A percentile compares a stretch with the other conserved stretches of the same genome.
These are phyloP conservation scores for Boletus rubroflammeus DNA, from an alignment of 768 basidiomycete genomes.

Conservation along the genomic window DNA sequence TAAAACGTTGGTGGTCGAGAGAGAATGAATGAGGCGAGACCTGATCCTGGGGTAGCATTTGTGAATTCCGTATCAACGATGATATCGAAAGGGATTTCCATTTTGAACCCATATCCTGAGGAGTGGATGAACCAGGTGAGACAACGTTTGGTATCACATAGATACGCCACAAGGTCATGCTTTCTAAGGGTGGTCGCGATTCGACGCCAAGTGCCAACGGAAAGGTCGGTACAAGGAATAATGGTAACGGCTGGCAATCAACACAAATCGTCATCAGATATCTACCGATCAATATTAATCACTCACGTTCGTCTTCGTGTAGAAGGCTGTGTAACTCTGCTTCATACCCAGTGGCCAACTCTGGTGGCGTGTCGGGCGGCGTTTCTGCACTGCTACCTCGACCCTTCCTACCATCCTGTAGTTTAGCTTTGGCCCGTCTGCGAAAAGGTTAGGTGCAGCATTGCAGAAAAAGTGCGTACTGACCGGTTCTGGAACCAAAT, in stretches of 20 bases:
- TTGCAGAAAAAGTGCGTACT: background rate
- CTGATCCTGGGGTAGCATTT: constrained; percentile 51
- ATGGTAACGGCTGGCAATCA: constrained; percentile 57
- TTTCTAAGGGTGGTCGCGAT: constrained; percentile 52
- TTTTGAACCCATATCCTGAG: constrained; percentile 73
- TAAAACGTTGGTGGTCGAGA: constrained; percentile 68
- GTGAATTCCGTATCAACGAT: constrained; percentile 58
- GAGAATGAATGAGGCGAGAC: constrained; percentile 60
- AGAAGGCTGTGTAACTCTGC: constrained; percentile 60
- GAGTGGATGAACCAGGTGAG: constrained; percentile 80
- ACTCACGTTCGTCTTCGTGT: constrained; percentile 75
- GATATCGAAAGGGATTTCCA: constrained; percentile 71
- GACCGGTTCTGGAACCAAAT: constrained; percentile 88
- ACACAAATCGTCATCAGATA: background rate
- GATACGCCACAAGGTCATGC: constrained; percentile 72
- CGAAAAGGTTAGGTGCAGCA: background rate
- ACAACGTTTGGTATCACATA: constrained; percentile 62
- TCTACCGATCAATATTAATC: background rate
- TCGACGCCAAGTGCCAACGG: constrained; percentile 77
- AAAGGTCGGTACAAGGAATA: constrained; percentile 71
- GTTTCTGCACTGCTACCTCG: constrained; percentile 34
- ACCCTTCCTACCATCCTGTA: constrained; percentile 56
- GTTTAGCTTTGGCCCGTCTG: constrained; percentile 81
- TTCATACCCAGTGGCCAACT: constrained; percentile 50
- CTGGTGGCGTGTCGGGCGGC: constrained; percentile 49